phyloP scores from a whole-genome alignment of 2,329 filamentous ascomycete genomes.

The Beauveria sp. region DNA sequence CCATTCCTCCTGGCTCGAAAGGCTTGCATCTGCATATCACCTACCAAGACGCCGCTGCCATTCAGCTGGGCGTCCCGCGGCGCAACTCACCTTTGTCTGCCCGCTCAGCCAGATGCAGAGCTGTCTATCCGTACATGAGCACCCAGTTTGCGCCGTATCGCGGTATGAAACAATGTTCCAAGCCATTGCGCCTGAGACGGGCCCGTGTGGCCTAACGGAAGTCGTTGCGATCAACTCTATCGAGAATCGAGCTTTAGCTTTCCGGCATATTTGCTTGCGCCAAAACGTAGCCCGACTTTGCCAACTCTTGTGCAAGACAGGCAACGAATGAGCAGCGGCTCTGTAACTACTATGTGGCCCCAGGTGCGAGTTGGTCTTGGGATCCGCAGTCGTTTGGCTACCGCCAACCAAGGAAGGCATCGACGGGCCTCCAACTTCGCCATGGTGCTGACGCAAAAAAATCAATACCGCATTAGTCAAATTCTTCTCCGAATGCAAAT shows the following conservation, averaged over 20 bases:
- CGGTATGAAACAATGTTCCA: neutral
- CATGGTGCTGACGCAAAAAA: neutral
- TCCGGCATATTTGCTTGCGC: neutral
- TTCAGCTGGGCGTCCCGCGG: neutral
- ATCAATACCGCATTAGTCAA: neutral
- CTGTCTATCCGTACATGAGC: neutral
- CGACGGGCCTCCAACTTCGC: neutral
- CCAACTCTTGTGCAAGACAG: neutral
- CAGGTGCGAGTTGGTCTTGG: neutral
- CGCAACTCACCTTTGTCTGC: neutral
- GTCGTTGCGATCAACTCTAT: neutral
- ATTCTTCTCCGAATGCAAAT: neutral
- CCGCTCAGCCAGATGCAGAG: neutral
- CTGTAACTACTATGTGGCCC: neutral
- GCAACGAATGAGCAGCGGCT: neutral
- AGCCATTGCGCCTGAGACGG: neutral
- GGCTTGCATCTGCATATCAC: neutral
- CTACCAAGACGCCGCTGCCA: neutral
- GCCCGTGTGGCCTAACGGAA: neutral
- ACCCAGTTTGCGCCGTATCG: slow-evolving; percentile 1
- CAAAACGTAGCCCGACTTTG: neutral
- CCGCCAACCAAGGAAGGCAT: neutral
- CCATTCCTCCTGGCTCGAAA: neutral
- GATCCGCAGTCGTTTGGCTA: neutral
- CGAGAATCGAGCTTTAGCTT: neutral